These are phyloP conservation scores for Eutrema yunnanense DNA, from an alignment of 345 rosid genomes.

Conservation along the genomic window DNA sequence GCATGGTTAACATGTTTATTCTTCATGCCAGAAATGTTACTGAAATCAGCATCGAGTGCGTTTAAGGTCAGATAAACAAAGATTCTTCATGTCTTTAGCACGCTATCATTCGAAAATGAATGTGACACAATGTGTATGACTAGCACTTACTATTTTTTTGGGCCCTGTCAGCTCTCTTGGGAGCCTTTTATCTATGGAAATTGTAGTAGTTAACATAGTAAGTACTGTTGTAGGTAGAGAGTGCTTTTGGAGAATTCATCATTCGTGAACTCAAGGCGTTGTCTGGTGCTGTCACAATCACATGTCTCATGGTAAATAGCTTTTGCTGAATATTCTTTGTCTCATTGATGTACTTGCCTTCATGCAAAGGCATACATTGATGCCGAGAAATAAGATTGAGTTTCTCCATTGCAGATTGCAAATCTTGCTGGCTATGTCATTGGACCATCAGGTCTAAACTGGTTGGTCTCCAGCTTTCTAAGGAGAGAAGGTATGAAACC, in stretches of 20 bases:
- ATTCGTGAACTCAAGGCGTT: conserved; percentile 67
- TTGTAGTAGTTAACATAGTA: neutral
- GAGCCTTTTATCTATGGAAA: neutral
- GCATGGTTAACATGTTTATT: conserved; percentile 97
- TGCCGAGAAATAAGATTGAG: neutral
- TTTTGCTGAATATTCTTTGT: neutral
- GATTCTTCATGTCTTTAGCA: neutral
- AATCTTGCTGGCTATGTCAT: conserved; percentile 92
- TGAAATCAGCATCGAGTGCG: conserved; percentile 64
- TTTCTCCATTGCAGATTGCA: conserved; percentile 53
- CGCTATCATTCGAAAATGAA: neutral
- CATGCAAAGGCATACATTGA: neutral
- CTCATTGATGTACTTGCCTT: neutral
- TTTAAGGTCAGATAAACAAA: conserved; percentile 45
- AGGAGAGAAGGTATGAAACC: conserved; percentile 49
- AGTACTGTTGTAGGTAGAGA: conserved; percentile 46
- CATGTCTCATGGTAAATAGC: conserved; percentile 81
- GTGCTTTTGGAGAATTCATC: conserved; percentile 47
- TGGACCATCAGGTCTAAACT: conserved; percentile 75
- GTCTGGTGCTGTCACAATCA: conserved; percentile 79
- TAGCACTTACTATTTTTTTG: too few species aligned
- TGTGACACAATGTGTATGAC: too few species aligned
- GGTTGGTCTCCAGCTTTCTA: conserved; percentile 64
- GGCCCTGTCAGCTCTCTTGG: neutral
- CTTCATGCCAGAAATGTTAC: conserved; percentile 84